These are phyloP conservation scores for Cydonia oblonga DNA, from an alignment of 331 rosid species.

Conservation along the genomic window DNA sequence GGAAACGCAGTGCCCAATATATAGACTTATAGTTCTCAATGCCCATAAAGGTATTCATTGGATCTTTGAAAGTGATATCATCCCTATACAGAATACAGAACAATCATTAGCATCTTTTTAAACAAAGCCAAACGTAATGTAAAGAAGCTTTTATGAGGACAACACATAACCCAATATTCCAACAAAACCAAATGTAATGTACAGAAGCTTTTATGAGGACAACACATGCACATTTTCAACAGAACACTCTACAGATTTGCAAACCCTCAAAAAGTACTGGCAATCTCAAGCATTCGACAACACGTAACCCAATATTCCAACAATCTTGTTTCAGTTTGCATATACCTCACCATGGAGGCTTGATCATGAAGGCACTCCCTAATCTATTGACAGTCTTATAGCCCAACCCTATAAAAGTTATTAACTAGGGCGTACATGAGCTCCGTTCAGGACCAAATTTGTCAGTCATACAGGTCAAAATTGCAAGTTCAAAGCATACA, in stretches of 20 bases:
- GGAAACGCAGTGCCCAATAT: slow-evolving; percentile 64
- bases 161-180: no score
- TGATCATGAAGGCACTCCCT: not conserved
- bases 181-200: no score
- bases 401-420: not conserved
- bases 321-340: not conserved
- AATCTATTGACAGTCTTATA: not conserved
- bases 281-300: not conserved
- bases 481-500: not conserved
- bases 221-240: no score
- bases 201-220: no score
- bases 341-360: not conserved
- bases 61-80: slow-evolving; percentile 73
- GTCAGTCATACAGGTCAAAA: not conserved
- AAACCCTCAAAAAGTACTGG: not conserved
- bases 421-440: not conserved
- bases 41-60: slow-evolving; percentile 60
- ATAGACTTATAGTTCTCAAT: slow-evolving; percentile 71
- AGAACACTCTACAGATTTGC: not conserved
- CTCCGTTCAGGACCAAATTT: not conserved
- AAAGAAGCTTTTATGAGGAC: not conserved
- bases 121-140: not conserved
- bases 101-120: not conserved
- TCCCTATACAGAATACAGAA: slow-evolving; percentile 36
- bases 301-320: not conserved